Evolutionary conservation across 345 rosid species (phyloP).

Genomic region (Aquilaria yunnanensis): DNA sequence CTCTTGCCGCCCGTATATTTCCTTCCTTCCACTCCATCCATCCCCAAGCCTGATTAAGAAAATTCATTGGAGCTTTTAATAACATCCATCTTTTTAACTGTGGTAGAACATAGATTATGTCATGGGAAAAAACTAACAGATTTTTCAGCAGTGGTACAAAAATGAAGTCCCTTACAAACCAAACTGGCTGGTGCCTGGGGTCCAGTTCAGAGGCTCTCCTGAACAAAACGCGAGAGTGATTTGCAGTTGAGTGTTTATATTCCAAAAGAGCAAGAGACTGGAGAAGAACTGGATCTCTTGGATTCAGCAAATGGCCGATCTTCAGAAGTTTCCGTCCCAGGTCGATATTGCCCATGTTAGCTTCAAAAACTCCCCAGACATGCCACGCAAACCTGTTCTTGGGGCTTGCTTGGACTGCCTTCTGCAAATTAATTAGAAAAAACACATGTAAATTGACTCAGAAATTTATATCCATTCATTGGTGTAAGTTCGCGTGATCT

Average conservation of each 20-base stretch:
- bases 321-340: conserved; percentile 78
- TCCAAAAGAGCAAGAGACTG: conserved; percentile 92
- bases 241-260: conserved; percentile 74
- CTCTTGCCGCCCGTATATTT: conserved; percentile 68
- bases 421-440: conserved; percentile 31
- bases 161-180: conserved; percentile 67
- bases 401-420: conserved; percentile 94
- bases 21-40: conserved; percentile 99
- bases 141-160: conserved; percentile 4
- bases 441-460: neutral
- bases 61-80: neutral
- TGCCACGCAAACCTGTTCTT: conserved; percentile 98
- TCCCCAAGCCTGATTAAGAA: conserved; percentile 79
- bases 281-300: conserved; percentile 90
- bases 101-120: neutral
- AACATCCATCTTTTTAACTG: neutral
- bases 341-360: conserved; percentile 58
- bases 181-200: conserved; percentile 87
- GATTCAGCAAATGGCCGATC: conserved; percentile 91
- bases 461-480: neutral
- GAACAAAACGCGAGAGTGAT: conserved; percentile 64
- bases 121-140: conserved; percentile 9
- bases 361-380: conserved; percentile 92
- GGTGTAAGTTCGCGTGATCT: neutral
- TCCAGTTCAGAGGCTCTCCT: conserved; percentile 82